Evolutionary conservation across 208 protist species (phyloP), one percentile per base, ranked within the genome.

Genomic region (Wallacemonas sp.): DNA sequence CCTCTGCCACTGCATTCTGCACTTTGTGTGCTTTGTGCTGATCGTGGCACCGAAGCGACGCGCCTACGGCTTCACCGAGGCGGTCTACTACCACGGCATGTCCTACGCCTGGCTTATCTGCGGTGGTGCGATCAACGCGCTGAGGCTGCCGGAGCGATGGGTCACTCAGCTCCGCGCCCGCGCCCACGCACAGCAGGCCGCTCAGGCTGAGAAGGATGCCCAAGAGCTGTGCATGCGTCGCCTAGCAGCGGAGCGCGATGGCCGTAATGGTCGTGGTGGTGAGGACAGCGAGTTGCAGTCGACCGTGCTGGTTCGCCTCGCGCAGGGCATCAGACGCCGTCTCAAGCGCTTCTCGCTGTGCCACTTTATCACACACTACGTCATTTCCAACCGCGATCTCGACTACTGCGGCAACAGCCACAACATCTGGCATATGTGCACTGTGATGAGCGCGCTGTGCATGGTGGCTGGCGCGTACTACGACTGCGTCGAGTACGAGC

Each of bases 401-500:
- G 75, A 86, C 44, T 93, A 81, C 61, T 61, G 74, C 32, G 76
- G 76, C 52, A 88, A 93, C 58, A 88, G 80, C 32, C 81, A 93
- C 65, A 83, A 77, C 49, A 14, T 93, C 0, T 93, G 87, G 87
- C 87, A 93, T 65, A 43, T 87, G 41, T 83, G 64, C 57, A 78
- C 80, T 30, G 71, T 67, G 12, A 63, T 92, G 52, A 85, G 80
- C 62, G 65, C 72, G 0, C 49, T 84, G 5, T 75, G 69, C 27
- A 76, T 65, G 26, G 5, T 90, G 36, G 64, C 85, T 6, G 87
- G 74, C 12, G 76, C 74, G 33, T 86, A 84, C 69, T 85, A 93
- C 61, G 87, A 93, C 63, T 66, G 80, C 62, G 52, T 79, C 2
- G 83, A 90, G 58, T 90, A 80, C 61, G 83, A 82, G 44, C 30